A percentile compares a stretch with the other conserved stretches of the same genome.
Conservation (phyloP, 1,139 yeast species). For the Torulaspora globosa region DNA sequence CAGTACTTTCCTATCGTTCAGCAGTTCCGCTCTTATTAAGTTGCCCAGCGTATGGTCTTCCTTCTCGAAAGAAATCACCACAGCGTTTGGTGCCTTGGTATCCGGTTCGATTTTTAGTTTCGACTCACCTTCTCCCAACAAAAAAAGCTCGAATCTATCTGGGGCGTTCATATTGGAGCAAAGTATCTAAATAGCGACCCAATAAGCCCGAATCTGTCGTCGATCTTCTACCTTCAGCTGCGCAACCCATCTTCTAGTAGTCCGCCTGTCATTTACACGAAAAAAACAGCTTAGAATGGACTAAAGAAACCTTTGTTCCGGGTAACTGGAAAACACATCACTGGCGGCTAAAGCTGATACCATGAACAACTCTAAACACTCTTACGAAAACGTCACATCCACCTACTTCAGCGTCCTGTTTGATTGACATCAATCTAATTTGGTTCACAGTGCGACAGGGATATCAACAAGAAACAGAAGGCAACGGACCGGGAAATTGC, state of each 20-base stretch:
- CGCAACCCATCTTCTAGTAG: neutral
- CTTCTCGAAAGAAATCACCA: conserved; percentile 85
- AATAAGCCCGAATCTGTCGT: neutral
- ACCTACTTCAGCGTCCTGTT: no score
- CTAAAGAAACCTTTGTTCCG: neutral
- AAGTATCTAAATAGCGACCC: neutral
- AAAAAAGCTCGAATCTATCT: conserved; percentile 93
- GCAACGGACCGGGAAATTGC: no score
- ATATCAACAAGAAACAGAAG: no score
- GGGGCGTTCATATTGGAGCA: conserved; percentile 79
- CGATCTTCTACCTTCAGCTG: neutral
- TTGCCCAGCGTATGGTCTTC: conserved; percentile 98
- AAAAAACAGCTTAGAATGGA: neutral
- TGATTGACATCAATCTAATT: no score
- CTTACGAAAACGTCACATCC: no score
- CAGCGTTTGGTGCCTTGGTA: conserved; percentile 92
- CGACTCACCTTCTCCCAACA: conserved; percentile 95
- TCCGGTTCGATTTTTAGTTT: conserved; percentile 89
- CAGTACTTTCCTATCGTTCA: conserved; percentile 79
- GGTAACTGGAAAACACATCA: neutral
- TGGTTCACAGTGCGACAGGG: no score
- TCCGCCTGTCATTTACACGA: neutral
- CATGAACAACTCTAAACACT: no score
- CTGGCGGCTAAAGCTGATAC: neutral
- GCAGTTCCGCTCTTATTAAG: conserved; percentile 76